A percentile compares a stretch with the other conserved stretches of the same genome.
phyloP scores from a whole-genome alignment of 2,329 filamentous ascomycete species.

The Plectosphaerella sp. region DNA sequence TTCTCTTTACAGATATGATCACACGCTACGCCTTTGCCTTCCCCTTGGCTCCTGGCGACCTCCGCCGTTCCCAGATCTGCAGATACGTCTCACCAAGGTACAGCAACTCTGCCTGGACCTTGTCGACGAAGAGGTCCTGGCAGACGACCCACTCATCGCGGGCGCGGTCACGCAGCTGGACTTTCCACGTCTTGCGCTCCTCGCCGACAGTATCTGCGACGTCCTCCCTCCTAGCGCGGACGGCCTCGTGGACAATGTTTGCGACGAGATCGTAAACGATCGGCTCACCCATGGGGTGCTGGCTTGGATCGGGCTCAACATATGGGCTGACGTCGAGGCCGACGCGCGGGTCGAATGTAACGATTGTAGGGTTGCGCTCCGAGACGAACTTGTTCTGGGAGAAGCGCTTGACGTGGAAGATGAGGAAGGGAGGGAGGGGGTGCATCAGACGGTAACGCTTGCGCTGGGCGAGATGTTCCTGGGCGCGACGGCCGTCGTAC shows the following conservation, averaged over 20 bases:
- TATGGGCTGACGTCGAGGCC: constrained; percentile 84
- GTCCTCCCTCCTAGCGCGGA: constrained; percentile 66
- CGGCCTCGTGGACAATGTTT: constrained; percentile 86
- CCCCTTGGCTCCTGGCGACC: constrained; percentile 38
- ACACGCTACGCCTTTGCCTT: constrained; percentile 20
- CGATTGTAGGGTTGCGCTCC: constrained; percentile 95
- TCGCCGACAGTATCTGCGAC: constrained; percentile 81
- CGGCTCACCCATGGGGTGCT: constrained; percentile 71
- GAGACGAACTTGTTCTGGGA: constrained; percentile 93
- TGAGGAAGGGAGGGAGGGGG: constrained; percentile 83
- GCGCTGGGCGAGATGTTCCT: constrained; percentile 84
- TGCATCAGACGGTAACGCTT: constrained; percentile 87
- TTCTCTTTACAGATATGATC: background rate
- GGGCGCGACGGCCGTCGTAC: constrained; percentile 83
- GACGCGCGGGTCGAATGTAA: constrained; percentile 78
- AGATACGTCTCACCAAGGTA: constrained; percentile 93
- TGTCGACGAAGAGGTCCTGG: constrained; percentile 91
- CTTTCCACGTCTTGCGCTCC: constrained; percentile 87
- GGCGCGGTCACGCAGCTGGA: constrained; percentile 78
- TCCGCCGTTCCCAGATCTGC: constrained; percentile 91
- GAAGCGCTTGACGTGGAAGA: constrained; percentile 97
- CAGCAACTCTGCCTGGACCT: constrained; percentile 80
- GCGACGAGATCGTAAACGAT: constrained; percentile 94
- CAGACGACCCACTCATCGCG: constrained; percentile 86
- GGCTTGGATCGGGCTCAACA: constrained; percentile 76